Percentiles rank a stretch among this genome's conserved stretches.
Evolutionary conservation across 2,329 filamentous ascomycete genomes (phyloP).

Genomic region (Hypomyces perniciosus): DNA sequence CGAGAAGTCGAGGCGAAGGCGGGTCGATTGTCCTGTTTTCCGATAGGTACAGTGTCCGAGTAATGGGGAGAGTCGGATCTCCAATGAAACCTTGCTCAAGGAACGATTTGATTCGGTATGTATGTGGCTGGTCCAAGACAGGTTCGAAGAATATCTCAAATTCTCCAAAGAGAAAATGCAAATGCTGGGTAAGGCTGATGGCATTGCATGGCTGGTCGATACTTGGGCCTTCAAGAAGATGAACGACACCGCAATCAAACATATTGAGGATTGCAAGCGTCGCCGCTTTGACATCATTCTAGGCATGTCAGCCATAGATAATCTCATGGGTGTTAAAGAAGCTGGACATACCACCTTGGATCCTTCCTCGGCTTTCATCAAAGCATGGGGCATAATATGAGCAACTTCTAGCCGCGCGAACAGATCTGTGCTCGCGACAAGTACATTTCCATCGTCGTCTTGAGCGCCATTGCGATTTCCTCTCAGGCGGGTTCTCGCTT

Average conservation of each 20-base stretch:
- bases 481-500: slow-evolving; percentile 3
- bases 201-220: slow-evolving; percentile 37
- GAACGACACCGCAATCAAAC: slow-evolving; percentile 31
- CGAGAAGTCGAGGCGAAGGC: slow-evolving; percentile 27
- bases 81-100: not conserved
- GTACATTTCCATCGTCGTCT: slow-evolving; percentile 8
- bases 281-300: slow-evolving; percentile 24
- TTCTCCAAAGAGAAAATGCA: slow-evolving; percentile 17
- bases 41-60: slow-evolving; percentile 24
- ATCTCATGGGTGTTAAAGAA: not conserved
- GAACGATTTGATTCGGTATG: slow-evolving; percentile 19
- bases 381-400: slow-evolving; percentile 15
- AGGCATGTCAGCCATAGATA: not conserved
- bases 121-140: slow-evolving; percentile 26
- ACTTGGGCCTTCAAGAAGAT: slow-evolving; percentile 32
- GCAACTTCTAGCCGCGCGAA: slow-evolving; percentile 14
- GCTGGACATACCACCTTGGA: slow-evolving; percentile 10
- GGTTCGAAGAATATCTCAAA: slow-evolving; percentile 19
- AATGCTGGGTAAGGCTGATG: slow-evolving; percentile 15
- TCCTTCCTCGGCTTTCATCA: slow-evolving; percentile 4
- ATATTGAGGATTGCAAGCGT: slow-evolving; percentile 35
- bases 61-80: slow-evolving; percentile 21
- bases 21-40: slow-evolving; percentile 23
- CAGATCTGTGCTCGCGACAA: not conserved
- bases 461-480: not conserved